Base-by-base conservation (phyloP, 352 stramenopile genomes). In the Globisporangium spiculum region DNA sequence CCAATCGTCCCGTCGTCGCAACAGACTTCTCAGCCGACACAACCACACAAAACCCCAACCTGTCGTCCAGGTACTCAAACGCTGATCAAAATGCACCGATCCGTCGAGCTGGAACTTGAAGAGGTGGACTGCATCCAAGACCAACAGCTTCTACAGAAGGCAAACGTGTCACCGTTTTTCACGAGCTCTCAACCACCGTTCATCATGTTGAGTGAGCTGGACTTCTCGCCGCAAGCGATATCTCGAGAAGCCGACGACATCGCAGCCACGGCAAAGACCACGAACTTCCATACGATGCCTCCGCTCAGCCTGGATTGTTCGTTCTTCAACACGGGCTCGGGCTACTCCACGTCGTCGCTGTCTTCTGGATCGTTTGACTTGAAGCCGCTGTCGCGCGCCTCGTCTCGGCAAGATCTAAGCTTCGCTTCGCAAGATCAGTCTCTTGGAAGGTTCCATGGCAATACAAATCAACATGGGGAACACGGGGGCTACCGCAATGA, bases 91-190 rank as follows among this genome's bases (percentile, higher is more conserved):
- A 71, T 71, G 66, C 52, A 54, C 36, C 65, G 34, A 34, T 67
- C 68, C 5, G 66, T 81, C 22, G 75, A 76, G 50, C 53, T 81
- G 14, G 76, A 79, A 27, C 75, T 90, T 52, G 71, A 85, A 62
- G 70, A 78, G 26, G 67, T 75, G n/a, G 76, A 86, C 38, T 53
- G 36, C 18, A 38, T 70, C 54, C 55, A 66, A 12, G 66, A 77
- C 36, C 70, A 76, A 26, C 71, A 73, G 58, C 72, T 76, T 38
- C 61, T 76, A 2, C 72, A 58, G 46, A 63, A 62, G 63, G 71
- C 70, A 34, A 78, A 77, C 46, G 65, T 76, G 1, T 86, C 79
- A 62, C 74, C 78, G 2, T 77, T 80, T 62, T 72, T 84, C 54
- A 73, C 71, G 26, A 75, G 73, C 65, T 63, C 62, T 20, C 72